phyloP scores from a whole-genome alignment of 1,284 basidiomycete genomes.

The Boletellus deceptivus region DNA sequence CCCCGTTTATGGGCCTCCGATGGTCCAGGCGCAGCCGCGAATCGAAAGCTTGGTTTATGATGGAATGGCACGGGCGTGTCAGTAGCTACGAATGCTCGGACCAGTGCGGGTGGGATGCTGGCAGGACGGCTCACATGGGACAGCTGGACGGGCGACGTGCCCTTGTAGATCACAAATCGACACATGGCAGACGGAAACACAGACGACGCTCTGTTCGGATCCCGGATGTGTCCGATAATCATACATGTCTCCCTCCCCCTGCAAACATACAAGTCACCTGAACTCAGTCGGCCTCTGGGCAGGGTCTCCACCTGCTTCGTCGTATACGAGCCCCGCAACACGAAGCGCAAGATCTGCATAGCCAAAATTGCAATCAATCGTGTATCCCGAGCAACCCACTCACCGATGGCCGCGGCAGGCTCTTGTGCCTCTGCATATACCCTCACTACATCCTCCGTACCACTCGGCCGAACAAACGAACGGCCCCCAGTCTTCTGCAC shows the following conservation, averaged over 20 bases:
- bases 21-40: constrained; percentile 81
- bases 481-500: constrained; percentile 86
- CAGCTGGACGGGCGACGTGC: constrained; percentile 82
- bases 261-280: constrained; percentile 34
- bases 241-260: background rate
- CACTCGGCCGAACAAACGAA: constrained; percentile 94
- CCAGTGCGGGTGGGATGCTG: background rate
- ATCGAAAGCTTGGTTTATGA: constrained; percentile 95
- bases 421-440: constrained; percentile 94
- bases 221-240: constrained; percentile 4
- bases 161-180: constrained; percentile 90
- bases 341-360: constrained; percentile 74
- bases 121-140: constrained; percentile 60
- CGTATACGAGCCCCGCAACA: constrained; percentile 81
- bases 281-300: constrained; percentile 69
- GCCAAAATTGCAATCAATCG: constrained; percentile 6
- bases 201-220: constrained; percentile 17
- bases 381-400: constrained; percentile 29
- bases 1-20: constrained; percentile 87
- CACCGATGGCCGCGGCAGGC: constrained; percentile 79
- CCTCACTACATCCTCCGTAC: constrained; percentile 97
- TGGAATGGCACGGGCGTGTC: constrained; percentile 90
- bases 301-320: constrained; percentile 72
- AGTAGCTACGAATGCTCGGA: constrained; percentile 55
- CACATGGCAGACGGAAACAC: constrained; percentile 52